Conservation (phyloP, 805 yeast species). For the Candida nonsorbophila region DNA sequence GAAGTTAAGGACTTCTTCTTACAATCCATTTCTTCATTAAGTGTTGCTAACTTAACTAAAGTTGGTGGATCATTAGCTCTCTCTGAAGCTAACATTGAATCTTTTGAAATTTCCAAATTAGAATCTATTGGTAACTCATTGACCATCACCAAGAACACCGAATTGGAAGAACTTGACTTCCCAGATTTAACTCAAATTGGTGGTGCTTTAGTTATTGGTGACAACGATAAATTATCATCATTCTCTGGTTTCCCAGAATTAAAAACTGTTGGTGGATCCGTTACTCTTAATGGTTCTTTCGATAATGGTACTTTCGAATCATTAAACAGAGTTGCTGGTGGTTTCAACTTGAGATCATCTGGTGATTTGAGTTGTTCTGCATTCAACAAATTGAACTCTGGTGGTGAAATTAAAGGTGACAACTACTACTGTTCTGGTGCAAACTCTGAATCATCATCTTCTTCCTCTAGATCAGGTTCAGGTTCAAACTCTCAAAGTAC, state of each 20-base stretch:
- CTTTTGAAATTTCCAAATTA: slow-evolving; percentile 51
- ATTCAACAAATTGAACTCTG: slow-evolving; percentile 65
- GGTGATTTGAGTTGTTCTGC: slow-evolving; percentile 79
- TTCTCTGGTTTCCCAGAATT: slow-evolving; percentile 73
- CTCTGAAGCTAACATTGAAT: slow-evolving; percentile 62
- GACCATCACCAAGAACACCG: slow-evolving; percentile 66
- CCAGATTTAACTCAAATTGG: slow-evolving; percentile 67
- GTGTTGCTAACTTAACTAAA: slow-evolving; percentile 59
- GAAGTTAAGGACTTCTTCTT: slow-evolving; percentile 88
- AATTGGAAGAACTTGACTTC: slow-evolving; percentile 65
- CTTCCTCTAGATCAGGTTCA: slow-evolving; percentile 34
- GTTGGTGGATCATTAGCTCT: slow-evolving; percentile 83
- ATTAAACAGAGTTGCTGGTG: slow-evolving; percentile 83
- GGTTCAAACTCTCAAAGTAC: slow-evolving; percentile 19
- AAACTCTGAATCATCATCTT: slow-evolving; percentile 37
- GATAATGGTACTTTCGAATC: slow-evolving; percentile 70
- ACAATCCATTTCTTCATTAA: slow-evolving; percentile 71
- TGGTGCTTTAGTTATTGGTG: slow-evolving; percentile 89
- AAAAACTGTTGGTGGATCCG: slow-evolving; percentile 82
- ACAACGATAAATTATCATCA: slow-evolving; percentile 67
- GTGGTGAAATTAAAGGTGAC: slow-evolving; percentile 90
- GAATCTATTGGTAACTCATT: slow-evolving; percentile 74
- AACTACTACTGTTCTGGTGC: slow-evolving; percentile 71
- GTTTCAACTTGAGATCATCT: slow-evolving; percentile 72
- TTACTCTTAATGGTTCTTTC: slow-evolving; percentile 74